phyloP scores from a whole-genome alignment of 495 filamentous ascomycete genomes.

The Chlorociboria aeruginascens region DNA sequence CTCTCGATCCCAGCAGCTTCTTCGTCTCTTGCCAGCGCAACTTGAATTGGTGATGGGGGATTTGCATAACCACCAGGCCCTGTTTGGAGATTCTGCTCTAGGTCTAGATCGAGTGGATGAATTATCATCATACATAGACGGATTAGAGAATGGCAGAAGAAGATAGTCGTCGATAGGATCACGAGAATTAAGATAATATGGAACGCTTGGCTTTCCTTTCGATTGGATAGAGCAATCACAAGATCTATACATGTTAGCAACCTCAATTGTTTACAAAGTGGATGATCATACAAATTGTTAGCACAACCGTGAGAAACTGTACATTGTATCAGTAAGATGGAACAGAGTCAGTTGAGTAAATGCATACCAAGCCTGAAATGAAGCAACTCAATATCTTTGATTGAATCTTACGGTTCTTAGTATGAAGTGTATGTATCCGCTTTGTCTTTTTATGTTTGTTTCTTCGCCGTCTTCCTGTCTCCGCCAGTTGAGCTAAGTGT shows the following conservation, averaged over 20 bases:
- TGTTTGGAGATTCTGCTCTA: slow-evolving; percentile 24
- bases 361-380: slow-evolving; percentile 39
- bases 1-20: slow-evolving; percentile 42
- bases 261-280: too few relatives aligned
- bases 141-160: slow-evolving; percentile 69
- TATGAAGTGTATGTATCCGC: slow-evolving; percentile 24
- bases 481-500: slow-evolving; percentile 22
- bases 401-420: slow-evolving; percentile 39
- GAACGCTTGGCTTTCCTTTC: slow-evolving; percentile 41
- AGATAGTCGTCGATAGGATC: slow-evolving; percentile 57
- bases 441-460: slow-evolving; percentile 2
- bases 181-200: slow-evolving; percentile 67
- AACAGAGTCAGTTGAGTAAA: slow-evolving; percentile 16
- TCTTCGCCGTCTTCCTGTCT: slow-evolving; percentile 16
- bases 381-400: slow-evolving; percentile 37
- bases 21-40: slow-evolving; percentile 50
- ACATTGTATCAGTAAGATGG: not conserved
- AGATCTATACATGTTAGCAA: slow-evolving; percentile 51
- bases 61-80: slow-evolving; percentile 47
- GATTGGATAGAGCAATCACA: slow-evolving; percentile 19
- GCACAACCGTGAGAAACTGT: slow-evolving; percentile 35
- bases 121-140: slow-evolving; percentile 54
- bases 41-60: slow-evolving; percentile 48
- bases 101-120: slow-evolving; percentile 13
- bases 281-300: slow-evolving; percentile 44